Conservation (phyloP, 441 rosid species). For the Arabidopsis lyrata region DNA sequence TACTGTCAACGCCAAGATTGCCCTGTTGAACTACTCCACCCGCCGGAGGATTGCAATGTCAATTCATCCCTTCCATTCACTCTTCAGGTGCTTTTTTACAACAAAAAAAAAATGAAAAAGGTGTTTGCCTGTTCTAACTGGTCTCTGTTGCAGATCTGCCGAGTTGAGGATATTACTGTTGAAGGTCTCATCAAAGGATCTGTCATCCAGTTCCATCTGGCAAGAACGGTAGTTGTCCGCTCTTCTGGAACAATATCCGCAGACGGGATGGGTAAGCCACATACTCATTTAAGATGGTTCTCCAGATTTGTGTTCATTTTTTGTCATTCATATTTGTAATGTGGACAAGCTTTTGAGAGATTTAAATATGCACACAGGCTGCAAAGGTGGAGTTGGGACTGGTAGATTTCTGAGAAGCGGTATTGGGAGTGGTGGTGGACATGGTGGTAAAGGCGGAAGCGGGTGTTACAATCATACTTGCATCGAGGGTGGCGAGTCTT, state of each 20-base stretch:
- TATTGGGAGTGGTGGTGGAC: slow-evolving; percentile 92
- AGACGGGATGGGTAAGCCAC: slow-evolving; percentile 74
- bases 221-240: slow-evolving; percentile 64
- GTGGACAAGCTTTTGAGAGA: slow-evolving; percentile 13
- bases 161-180: slow-evolving; percentile 79
- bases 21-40: slow-evolving; percentile 85
- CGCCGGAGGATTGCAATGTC: slow-evolving; percentile 93
- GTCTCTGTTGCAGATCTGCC: slow-evolving; percentile 74
- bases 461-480: slow-evolving; percentile 80
- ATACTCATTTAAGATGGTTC: slow-evolving; percentile 24
- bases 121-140: slow-evolving; percentile 29
- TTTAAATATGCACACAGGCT: slow-evolving; percentile 57
- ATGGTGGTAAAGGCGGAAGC: slow-evolving; percentile 93
- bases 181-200: slow-evolving; percentile 85
- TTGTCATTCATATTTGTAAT: background rate
- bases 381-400: slow-evolving; percentile 87
- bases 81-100: slow-evolving; percentile 63
- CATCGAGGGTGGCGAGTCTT: slow-evolving; percentile 75
- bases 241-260: slow-evolving; percentile 71
- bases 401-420: slow-evolving; percentile 76
- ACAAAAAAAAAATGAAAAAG: too few relatives aligned
- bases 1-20: slow-evolving; percentile 83
- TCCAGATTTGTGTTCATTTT: slow-evolving; percentile 5
- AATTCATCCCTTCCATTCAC: slow-evolving; percentile 88
- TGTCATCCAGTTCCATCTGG: slow-evolving; percentile 89